Base-by-base conservation (phyloP, 495 filamentous ascomycete species). In the Penicillium macrosclerotiorum region DNA sequence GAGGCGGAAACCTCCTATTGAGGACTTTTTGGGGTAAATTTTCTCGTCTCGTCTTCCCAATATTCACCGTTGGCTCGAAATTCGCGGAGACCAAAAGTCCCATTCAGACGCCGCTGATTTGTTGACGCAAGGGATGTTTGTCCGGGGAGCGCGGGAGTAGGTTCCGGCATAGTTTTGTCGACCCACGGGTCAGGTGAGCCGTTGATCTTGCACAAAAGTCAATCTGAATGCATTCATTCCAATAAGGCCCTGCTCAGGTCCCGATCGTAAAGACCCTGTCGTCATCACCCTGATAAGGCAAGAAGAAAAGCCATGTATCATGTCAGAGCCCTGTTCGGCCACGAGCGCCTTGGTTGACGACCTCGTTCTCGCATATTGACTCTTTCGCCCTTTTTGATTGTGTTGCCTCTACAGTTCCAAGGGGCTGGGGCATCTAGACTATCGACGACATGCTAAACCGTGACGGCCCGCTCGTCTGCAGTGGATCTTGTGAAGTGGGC, bases 81-180 rank as follows among this genome's bases (percentile, higher is more conserved):
- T n/a, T n/a, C n/a, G n/a, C n/a, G n/a, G 20, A 23, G 23, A 30
- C 20, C 23, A 7, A 43, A 43, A 43, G 30, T 31, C 34, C 18
- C 19, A 33, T 2, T 36, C 45, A 45, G 16, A 38, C 20, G 7
- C 37, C 51, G 44, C 25, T 45, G 53, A 53, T 44, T 53, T 30
- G 45, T 49, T 36, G 17, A 52, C 29, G 43, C 55, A 59, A 57
- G 59, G 55, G 55, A 52, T 55, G 42, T 49, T 44, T 27, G 35
- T 37, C 25, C 54, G 54, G 54, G 57, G 44, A 54, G 20, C 13
- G 16, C 49, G 55, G 52, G 32, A 37, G 44, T 44, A n/a, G 30
- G 44, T 59, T 36, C 49, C 46, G 46, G 17, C 42, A 55, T 59
- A 32, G 38, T 51, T 59, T 59, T n/a, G 32, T 49, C 18, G 49